Evolutionary conservation across 2,329 filamentous ascomycete species (phyloP), one percentile per base, ranked within the genome.

Genomic region (Fusarium dlaminii): DNA sequence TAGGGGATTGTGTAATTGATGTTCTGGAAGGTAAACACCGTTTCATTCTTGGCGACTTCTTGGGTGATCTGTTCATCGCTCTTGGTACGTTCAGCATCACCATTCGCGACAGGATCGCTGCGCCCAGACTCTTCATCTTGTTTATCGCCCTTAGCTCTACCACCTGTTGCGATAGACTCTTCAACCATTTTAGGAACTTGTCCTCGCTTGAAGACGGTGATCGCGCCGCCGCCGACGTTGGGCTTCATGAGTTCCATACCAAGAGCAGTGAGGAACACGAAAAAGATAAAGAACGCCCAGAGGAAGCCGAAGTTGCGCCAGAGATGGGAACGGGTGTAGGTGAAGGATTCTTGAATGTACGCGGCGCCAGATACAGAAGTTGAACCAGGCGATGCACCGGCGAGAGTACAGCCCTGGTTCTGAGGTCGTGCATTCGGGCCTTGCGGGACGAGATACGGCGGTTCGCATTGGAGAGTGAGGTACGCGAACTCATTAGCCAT

Each of bases 241-340:
- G 88, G 88, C 75, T 91, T 91, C 82, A 87, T 85, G 40, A 89
- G 75, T 77, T 97, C 94, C 22, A 92, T 91, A 2, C 91, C 92
- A 29, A 93, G 74, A 10, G 92, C 87, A 0, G 93, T 96, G 36
- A 96, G 82, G 17, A 91, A 74, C 18, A 97, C 88, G 78, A 96
- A 97, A 10, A 94, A 87, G 2, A 94, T 85, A 3, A 90, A 89
- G 74, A 94, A 96, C 0, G 92, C 93, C 74, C 95, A 90, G 3
- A 96, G 82, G 8, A 95, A 91, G 37, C 92, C 93, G 77, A 93
- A 94, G 79, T 96, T 95, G 8, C 93, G 90, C 92, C 92, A 94
- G 13, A 91, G 82, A 74, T 94, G 87, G 2, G 83, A 81, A 4
- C 87, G 82, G 9, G 82, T 84, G 78, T 93, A 94, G 5, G 83